Evolutionary conservation across 768 basidiomycete genomes (phyloP).

Genomic region (Mycena epipterygia): DNA sequence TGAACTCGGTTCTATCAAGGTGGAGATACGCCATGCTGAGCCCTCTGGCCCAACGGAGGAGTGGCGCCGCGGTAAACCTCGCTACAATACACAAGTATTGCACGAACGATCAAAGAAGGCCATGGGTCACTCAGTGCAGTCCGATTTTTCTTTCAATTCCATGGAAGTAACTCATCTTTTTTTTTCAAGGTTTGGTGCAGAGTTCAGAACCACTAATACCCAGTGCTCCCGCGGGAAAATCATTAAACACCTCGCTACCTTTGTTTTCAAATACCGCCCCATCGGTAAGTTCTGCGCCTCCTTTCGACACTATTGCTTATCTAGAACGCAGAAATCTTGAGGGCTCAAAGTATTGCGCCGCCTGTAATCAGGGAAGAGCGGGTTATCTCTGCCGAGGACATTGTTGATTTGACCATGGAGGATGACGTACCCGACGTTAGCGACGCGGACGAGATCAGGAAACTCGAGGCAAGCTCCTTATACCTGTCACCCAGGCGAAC

Average conservation of each 20-base stretch:
- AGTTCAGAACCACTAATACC: not conserved
- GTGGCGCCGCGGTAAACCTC: not conserved
- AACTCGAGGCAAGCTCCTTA: conserved; percentile 16
- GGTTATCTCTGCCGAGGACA: not conserved
- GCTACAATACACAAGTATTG: not conserved
- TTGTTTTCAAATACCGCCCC: conserved; percentile 26
- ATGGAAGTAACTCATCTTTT: not conserved
- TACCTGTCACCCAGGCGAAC: no score
- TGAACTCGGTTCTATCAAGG: conserved; percentile 16
- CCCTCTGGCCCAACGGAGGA: not conserved
- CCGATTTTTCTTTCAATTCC: not conserved
- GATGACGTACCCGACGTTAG: not conserved
- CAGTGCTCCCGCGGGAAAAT: not conserved
- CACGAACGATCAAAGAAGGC: conserved; percentile 31
- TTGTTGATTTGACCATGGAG: conserved; percentile 19
- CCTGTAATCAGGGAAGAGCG: not conserved
- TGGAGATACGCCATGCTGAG: not conserved
- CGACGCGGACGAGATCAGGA: conserved; percentile 15
- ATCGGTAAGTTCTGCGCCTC: conserved; percentile 7
- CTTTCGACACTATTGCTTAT: not conserved
- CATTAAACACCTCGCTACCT: conserved; percentile 1
- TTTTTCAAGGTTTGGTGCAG: conserved; percentile 13
- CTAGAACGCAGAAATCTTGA: conserved; percentile 2
- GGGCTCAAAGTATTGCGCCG: conserved; percentile 23
- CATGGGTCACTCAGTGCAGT: conserved; percentile 29